These are phyloP conservation scores for Cenococcum geophilum DNA, from an alignment of 495 filamentous ascomycete genomes.

Conservation along the genomic window DNA sequence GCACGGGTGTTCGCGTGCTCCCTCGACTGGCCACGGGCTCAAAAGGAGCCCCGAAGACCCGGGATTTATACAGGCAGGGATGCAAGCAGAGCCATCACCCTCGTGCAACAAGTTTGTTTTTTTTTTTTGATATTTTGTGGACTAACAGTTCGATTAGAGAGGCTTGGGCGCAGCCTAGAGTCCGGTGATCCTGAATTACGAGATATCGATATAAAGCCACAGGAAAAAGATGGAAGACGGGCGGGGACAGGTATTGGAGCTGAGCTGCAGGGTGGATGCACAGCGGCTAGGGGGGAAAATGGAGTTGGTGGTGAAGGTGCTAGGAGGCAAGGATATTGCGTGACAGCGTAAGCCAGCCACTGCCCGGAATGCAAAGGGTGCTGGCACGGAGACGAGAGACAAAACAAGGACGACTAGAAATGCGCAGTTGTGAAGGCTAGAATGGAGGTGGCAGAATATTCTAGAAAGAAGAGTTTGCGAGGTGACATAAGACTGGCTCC, in stretches of 20 bases:
- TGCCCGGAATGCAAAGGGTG: not conserved
- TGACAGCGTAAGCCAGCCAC: conserved; percentile 5
- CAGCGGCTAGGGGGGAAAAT: not conserved
- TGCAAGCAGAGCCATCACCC: not conserved
- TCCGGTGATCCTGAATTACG: not conserved
- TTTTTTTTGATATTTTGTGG: not conserved
- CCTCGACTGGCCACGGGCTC: not conserved
- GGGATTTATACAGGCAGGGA: not conserved
- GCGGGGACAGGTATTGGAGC: not conserved
- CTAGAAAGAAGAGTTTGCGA: conserved; percentile 4
- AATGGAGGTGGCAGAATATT: not conserved
- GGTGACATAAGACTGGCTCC: not conserved
- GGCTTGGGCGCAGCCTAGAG: not conserved
- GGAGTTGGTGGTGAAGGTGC: conserved; percentile 6
- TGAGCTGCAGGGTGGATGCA: not conserved
- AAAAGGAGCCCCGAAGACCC: not conserved
- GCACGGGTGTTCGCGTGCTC: not conserved
- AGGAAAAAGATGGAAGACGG: not conserved
- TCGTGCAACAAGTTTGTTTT: not conserved
- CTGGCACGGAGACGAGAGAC: too few species aligned
- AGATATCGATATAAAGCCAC: conserved; percentile 1
- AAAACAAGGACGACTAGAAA: too few species aligned
- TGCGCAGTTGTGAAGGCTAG: not conserved
- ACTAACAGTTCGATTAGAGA: not conserved
- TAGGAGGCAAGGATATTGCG: conserved; percentile 5